Base-by-base conservation (phyloP, 164 flowering plant species). In the Magnolia kwangsiensis region DNA sequence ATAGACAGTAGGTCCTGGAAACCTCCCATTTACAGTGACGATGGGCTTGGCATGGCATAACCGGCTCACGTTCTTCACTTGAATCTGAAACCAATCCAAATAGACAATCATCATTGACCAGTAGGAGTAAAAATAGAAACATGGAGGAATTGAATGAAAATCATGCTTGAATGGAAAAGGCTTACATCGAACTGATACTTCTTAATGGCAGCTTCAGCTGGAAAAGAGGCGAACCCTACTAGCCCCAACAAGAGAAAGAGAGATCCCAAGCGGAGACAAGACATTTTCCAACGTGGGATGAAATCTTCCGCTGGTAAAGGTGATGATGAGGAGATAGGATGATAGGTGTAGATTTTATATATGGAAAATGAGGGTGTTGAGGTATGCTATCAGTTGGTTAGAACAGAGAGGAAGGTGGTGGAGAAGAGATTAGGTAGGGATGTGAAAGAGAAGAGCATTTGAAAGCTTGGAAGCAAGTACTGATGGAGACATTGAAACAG, bases 1-100 rank as follows among this genome's bases (percentile, higher is more conserved):
- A 65, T 85, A 84, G 19, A 90, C 50, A 0, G 94, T 90, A 14
- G 94, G 94, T 75, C 94, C 94, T 29, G 94, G 91, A 64, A 83
- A 90, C 86, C 63, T 83, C 61, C 91, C 94, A 66, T 90, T 90
- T 8, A 90, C 90, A 1, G 94, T 90, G 9, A 90, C 91, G 31
- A 89, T 88, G 2, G 90, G 89, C 68, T 90, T 89, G 21, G 88
- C 84, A 80, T 84, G 85, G 79, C 90, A 88, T 77, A 88, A 72
- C 78, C 91, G 82, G 82, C 89, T 87, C 68, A 87, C 87, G 73
- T 89, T 85, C 76, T 78, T 85, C 82, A 86, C 86, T 84, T 84
- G 85, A 74, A 90, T 74, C 91, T 88, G 84, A 77, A 23, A n/a
- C 16, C 23, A n/a, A 21, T 8, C 8, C 71, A 14, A 68, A 11